A percentile compares a stretch with the other conserved stretches of the same genome.
Evolutionary conservation across 257 asterid genomes (phyloP).

Genomic region (Hygrophila difformis): DNA sequence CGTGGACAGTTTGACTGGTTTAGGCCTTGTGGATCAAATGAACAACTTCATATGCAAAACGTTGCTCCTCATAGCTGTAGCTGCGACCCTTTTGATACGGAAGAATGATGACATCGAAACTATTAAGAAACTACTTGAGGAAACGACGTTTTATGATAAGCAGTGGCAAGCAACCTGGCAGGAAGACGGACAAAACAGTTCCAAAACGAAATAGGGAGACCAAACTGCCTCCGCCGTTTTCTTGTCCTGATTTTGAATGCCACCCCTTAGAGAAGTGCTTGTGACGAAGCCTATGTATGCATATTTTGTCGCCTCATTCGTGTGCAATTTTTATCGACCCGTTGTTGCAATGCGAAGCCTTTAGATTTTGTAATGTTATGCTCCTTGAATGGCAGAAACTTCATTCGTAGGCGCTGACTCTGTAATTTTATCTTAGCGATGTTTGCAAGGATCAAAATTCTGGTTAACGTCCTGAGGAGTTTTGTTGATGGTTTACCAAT

Average conservation of each 20-base stretch:
- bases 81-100: slow-evolving; percentile 70
- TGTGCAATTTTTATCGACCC: no score
- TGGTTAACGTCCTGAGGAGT: no score
- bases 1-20: slow-evolving; percentile 85
- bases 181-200: slow-evolving; percentile 35
- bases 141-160: slow-evolving; percentile 77
- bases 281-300: slow-evolving; percentile 2
- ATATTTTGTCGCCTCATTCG: not conserved
- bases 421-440: no score
- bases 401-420: no score
- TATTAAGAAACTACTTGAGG: slow-evolving; percentile 66
- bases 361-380: no score
- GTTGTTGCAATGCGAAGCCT: no score
- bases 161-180: slow-evolving; percentile 99
- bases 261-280: slow-evolving; percentile 6
- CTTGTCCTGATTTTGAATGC: slow-evolving; percentile 6
- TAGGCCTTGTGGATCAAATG: slow-evolving; percentile 96
- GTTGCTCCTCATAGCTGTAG: slow-evolving; percentile 64
- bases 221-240: not conserved
- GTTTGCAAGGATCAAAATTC: no score
- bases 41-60: slow-evolving; percentile 92
- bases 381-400: no score
- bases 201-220: slow-evolving; percentile 24
- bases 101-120: slow-evolving; percentile 85
- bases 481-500: no score